Conservation (phyloP, 2,329 filamentous ascomycete species). For the Botrytis cinerea region DNA sequence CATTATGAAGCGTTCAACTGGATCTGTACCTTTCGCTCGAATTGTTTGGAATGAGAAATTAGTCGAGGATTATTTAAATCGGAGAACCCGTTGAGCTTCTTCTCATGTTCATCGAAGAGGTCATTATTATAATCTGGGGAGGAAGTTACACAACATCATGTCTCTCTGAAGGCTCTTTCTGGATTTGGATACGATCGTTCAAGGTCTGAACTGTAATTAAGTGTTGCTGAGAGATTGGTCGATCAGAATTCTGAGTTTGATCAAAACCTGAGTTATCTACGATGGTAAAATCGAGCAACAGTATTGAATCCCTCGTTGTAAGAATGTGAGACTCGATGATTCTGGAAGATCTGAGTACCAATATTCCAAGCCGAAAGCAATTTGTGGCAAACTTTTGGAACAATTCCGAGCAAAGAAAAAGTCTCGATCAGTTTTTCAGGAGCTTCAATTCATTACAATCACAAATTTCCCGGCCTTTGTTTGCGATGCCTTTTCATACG, state of each 20-base stretch:
- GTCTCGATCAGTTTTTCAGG: rapidly evolving
- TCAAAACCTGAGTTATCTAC: background rate
- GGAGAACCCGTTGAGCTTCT: no score
- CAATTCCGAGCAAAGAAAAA: rapidly evolving
- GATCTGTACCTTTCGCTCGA: background rate
- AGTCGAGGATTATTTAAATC: background rate
- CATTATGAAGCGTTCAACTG: background rate
- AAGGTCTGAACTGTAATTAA: background rate
- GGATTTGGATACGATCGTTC: background rate
- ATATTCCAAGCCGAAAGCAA: background rate
- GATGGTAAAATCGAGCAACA: background rate
- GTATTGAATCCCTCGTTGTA: background rate
- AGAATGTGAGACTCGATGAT: background rate
- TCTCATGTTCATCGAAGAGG: background rate
- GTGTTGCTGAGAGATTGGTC: background rate
- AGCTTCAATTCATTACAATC: slow-evolving; percentile 28
- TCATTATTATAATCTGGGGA: background rate
- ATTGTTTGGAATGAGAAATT: rapidly evolving
- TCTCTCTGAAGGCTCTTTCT: background rate
- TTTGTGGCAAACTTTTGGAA: background rate
- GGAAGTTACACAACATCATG: no score
- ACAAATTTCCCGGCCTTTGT: slow-evolving; percentile 33
- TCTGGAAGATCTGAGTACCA: background rate
- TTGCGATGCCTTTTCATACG: slow-evolving; percentile 33
- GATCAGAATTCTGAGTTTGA: background rate